Conservation (phyloP, 2,329 filamentous ascomycete genomes). For the Hymenoscyphus linearis region DNA sequence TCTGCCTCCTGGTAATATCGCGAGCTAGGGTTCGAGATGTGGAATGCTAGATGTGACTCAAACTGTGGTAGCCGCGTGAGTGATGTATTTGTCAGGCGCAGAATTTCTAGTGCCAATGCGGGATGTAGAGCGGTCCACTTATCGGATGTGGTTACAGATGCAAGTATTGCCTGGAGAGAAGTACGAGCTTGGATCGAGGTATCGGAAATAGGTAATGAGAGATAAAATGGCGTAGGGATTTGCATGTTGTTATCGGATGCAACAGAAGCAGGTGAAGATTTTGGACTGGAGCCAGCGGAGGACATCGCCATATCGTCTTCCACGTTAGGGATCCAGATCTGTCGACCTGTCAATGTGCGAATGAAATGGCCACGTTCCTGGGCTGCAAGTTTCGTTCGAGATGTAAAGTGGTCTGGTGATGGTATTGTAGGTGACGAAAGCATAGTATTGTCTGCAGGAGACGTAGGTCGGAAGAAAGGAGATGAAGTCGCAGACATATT, state of each 20-base stretch:
- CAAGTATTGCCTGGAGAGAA: conserved; percentile 29
- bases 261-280: conserved; percentile 28
- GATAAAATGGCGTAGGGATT: conserved; percentile 26
- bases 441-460: conserved; percentile 22
- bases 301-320: conserved; percentile 22
- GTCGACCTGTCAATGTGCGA: conserved; percentile 19
- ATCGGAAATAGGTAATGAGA: conserved; percentile 21
- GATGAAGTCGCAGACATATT: conserved; percentile 22
- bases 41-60: conserved; percentile 28
- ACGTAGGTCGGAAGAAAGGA: conserved; percentile 21
- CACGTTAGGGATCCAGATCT: conserved; percentile 24
- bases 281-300: conserved; percentile 25
- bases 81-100: conserved; percentile 29
- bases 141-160: conserved; percentile 23
- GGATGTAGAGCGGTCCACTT: conserved; percentile 27
- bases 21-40: conserved; percentile 28
- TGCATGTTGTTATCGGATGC: conserved; percentile 25
- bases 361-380: conserved; percentile 24
- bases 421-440: conserved; percentile 29
- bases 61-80: conserved; percentile 28
- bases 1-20: conserved; percentile 29
- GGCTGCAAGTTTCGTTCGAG: conserved; percentile 14
- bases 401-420: conserved; percentile 25
- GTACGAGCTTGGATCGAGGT: conserved; percentile 25
- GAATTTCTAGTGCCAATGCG: conserved; percentile 30